Conservation (phyloP, 805 yeast genomes). For the Aciculoconidium aculeatum region DNA sequence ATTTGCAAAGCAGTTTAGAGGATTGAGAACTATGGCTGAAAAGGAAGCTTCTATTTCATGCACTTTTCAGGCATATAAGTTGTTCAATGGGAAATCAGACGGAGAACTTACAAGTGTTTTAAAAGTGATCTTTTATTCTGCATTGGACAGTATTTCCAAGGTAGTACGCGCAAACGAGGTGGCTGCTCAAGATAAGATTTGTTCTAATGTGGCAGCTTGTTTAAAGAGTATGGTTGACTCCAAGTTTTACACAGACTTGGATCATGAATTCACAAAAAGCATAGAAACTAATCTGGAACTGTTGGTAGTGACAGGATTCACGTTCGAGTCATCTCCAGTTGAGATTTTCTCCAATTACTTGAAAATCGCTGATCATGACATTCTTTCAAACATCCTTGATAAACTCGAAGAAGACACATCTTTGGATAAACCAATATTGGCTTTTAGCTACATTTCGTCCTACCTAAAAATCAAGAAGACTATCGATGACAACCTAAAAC, state of each 20-base stretch:
- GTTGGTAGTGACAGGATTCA: conserved; percentile 4
- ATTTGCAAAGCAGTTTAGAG: conserved; percentile 13
- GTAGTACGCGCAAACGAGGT: conserved; percentile 1
- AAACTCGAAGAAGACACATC: conserved; percentile 6
- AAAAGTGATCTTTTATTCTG: conserved; percentile 1
- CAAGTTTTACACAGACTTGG: too few species aligned
- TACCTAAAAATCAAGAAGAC: conserved; percentile 6
- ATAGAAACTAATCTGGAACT: too few species aligned
- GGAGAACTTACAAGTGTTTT: conserved; percentile 1
- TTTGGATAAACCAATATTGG: conserved; percentile 5
- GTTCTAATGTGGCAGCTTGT: background rate
- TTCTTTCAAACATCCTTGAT: background rate
- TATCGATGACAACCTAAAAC: conserved; percentile 1
- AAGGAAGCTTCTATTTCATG: conserved; percentile 18
- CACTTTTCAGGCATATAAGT: conserved; percentile 9
- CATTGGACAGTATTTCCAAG: conserved; percentile 8
- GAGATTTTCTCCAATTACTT: conserved; percentile 10
- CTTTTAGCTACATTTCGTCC: conserved; percentile 5
- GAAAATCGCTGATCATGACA: conserved; percentile 1
- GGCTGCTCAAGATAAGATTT: background rate
- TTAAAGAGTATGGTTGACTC: too few species aligned
- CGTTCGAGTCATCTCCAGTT: conserved; percentile 7
- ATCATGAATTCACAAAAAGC: too few species aligned
- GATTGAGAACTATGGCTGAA: conserved; percentile 12
- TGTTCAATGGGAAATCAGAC: conserved; percentile 9